These are phyloP conservation scores for Candida rishiriensis DNA, from an alignment of 805 yeast genomes.

Conservation along the genomic window DNA sequence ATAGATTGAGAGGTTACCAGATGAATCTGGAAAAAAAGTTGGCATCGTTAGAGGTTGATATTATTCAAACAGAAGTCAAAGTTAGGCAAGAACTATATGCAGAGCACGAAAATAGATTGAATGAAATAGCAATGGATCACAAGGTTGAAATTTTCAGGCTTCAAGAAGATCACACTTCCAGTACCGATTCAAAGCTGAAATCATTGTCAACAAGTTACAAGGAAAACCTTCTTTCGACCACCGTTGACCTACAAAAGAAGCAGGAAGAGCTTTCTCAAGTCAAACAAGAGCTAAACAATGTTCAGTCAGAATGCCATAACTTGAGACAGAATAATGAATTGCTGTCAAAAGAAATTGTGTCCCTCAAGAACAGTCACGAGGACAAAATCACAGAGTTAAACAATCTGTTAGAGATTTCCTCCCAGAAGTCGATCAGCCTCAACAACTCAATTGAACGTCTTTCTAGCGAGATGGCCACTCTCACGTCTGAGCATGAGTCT, in stretches of 20 bases:
- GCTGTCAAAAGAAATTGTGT: constrained; percentile 1
- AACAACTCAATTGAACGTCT: constrained; percentile 2
- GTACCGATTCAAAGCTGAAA: constrained; percentile 28
- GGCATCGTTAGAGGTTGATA: constrained; percentile 20
- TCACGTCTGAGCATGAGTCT: constrained; percentile 2
- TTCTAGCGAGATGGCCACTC: constrained; percentile 2
- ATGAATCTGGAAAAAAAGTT: constrained; percentile 18
- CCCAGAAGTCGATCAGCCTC: constrained; percentile 3
- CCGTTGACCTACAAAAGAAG: constrained; percentile 8
- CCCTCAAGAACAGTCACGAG: constrained; percentile 4
- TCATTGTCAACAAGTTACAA: constrained; percentile 32
- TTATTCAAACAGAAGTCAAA: constrained; percentile 25
- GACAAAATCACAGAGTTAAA: constrained; percentile 3
- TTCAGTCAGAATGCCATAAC: constrained; percentile 5
- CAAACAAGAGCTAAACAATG: constrained; percentile 7
- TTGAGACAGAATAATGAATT: constrained; percentile 5
- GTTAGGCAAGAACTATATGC: constrained; percentile 26
- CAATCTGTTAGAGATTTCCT: constrained; percentile 3
- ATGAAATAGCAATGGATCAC: constrained; percentile 34
- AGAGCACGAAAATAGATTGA: constrained; percentile 32
- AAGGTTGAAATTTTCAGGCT: constrained; percentile 29
- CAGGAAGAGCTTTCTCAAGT: constrained; percentile 4
- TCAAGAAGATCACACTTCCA: constrained; percentile 20
- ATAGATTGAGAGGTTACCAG: constrained; percentile 22
- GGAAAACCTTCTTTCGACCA: constrained; percentile 23